Evolutionary conservation across 768 basidiomycete genomes (phyloP), one percentile per base, ranked within the genome.

Genomic region (Boletus rex-veris): DNA sequence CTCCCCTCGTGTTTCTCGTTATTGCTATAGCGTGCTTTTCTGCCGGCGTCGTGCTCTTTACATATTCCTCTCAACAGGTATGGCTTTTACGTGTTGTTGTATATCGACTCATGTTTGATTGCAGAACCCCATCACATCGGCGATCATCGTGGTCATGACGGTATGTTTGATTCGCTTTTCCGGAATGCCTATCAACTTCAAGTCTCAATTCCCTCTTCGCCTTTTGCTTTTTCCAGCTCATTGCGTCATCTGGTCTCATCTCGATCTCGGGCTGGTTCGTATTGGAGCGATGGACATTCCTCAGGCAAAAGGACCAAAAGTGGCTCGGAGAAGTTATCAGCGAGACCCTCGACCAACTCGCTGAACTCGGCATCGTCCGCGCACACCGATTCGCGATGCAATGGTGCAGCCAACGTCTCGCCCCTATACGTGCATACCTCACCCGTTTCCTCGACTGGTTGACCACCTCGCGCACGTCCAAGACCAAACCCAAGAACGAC

Each of bases 1-100:
- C 87, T 2, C 89, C 90, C 9, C 76, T 92, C 33, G 85, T 90
- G 50, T 90, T 91, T 71, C 80, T 92, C 46, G 88, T 91, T 40
- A 76, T 88, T 58, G 88, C 90, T 24, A 88, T 91, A 24, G 86
- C 85, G 10, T 86, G 85, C 66, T 92, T 92, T 69, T 89, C 86
- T 2, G 78, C 86, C 31, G 89, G 89, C 1, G 74, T 91, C 14
- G 83, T 86, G 52, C 79, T 85, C 31, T 91, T 91, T 60, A 78
- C 86, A 8, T 91, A 89, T 63, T 81, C 88, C 3, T 87, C 88
- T 9, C 45, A 64, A 7, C 86, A 89, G 76, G 87, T 84, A 66
- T 30, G 75, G 38, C 37, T 16, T 18, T 40, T 28, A 3, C 15
- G 31, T 41, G 7, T 11, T 8, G 19, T 19, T 18, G 46, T 30